These are phyloP conservation scores for Noccaea bulbosa DNA, from an alignment of 345 rosid species.

Conservation along the genomic window DNA sequence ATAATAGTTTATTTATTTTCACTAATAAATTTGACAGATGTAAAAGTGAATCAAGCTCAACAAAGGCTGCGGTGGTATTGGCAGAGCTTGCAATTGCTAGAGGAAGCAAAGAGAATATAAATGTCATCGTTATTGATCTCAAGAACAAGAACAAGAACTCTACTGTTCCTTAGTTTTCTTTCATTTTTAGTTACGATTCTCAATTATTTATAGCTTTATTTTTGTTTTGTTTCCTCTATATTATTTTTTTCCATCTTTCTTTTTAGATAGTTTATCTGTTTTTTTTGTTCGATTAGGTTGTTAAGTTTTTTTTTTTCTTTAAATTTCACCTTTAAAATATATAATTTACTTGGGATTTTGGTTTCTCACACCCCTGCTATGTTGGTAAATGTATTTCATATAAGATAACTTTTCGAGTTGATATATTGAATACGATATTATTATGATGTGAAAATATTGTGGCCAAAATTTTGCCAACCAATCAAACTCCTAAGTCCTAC, in stretches of 20 bases:
- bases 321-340: too few relatives aligned
- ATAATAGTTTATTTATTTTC: neutral
- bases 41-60: constrained; percentile 35
- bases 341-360: too few relatives aligned
- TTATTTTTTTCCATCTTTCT: neutral
- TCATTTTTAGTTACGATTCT: neutral
- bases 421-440: too few relatives aligned
- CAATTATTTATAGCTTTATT: neutral
- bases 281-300: too few relatives aligned
- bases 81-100: constrained; percentile 61
- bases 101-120: constrained; percentile 66
- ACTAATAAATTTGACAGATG: neutral
- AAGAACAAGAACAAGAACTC: constrained; percentile 27
- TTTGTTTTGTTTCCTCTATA: constrained; percentile 1
- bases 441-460: too few relatives aligned
- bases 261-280: neutral
- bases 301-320: too few relatives aligned
- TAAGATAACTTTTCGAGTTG: too few relatives aligned
- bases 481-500: too few relatives aligned
- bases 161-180: neutral
- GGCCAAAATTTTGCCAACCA: too few relatives aligned
- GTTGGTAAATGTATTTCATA: too few relatives aligned
- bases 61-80: constrained; percentile 55
- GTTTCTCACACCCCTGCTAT: too few relatives aligned
- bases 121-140: constrained; percentile 63